phyloP scores from a whole-genome alignment of 352 stramenopile species.

The Aphanomyces astaci region DNA sequence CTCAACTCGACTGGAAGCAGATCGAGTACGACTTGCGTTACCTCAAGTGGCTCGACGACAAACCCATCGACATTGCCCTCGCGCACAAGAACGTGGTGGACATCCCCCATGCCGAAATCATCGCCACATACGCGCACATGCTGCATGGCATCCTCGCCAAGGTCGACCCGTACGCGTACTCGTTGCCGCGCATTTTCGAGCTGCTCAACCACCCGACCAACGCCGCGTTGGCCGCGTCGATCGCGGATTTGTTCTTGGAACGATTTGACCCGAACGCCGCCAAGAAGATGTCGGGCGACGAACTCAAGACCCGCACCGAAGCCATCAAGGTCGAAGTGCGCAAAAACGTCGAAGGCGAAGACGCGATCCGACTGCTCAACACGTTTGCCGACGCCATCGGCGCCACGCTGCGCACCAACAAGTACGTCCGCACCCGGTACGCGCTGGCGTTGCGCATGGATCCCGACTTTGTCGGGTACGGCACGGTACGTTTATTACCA shows the following conservation, averaged over 20 bases:
- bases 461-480: conserved; percentile 39
- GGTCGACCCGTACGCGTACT: conserved; percentile 91
- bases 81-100: conserved; percentile 83
- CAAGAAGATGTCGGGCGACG: conserved; percentile 36
- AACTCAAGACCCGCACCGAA: conserved; percentile 40
- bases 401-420: conserved; percentile 74
- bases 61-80: conserved; percentile 63
- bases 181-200: conserved; percentile 89
- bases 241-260: conserved; percentile 94
- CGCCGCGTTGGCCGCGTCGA: conserved; percentile 81
- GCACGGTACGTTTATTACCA: conserved; percentile 21
- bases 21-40: conserved; percentile 85
- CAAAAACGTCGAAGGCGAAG: conserved; percentile 60
- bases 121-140: conserved; percentile 93
- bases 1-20: conserved; percentile 70
- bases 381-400: conserved; percentile 67
- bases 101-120: conserved; percentile 90
- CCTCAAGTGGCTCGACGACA: conserved; percentile 80
- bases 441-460: conserved; percentile 19
- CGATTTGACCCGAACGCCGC: conserved; percentile 60
- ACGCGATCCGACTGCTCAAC: conserved; percentile 69
- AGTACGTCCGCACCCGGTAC: conserved; percentile 75
- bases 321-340: conserved; percentile 67
- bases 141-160: conserved; percentile 93
- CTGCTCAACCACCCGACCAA: conserved; percentile 88